Evolutionary conservation across 331 rosid genomes (phyloP), one percentile per base, ranked within the genome.

Genomic region (Pyracantha coccinea): DNA sequence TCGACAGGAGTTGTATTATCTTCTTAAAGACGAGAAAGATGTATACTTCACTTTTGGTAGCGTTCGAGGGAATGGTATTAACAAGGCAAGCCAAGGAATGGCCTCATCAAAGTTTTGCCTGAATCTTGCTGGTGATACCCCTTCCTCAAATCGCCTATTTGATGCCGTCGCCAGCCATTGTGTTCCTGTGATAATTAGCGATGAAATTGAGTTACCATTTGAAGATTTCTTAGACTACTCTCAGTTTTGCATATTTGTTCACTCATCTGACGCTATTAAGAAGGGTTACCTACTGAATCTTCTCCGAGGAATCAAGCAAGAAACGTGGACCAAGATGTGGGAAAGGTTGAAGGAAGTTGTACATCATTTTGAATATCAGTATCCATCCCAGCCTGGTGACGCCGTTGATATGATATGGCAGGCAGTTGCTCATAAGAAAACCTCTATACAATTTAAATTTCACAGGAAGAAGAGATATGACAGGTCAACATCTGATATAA

Each of bases 101-200:
- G 85, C 91, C 74, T 78, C 78, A 47, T 92, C 99, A 23, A 94
- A 90, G 82, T 94, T 89, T 82, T 94, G 99, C 88, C 88, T 94
- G 9, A 91, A 92, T 80, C 89, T 89, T 69, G 99, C 99, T 14
- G 99, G 99, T 19, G 99, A 95, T 69, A 95, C 97, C 58, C 99
- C 99, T 38, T 92, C 99, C 47, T 92, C 99, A 45, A 95, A 95
- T 78, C 87, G 97, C 45, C 93, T 95, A 45, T 95, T 95, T 1
- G 99, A 95, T 79, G 91, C 99, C 67, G 89, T 92, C 66, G 92
- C 91, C 27, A 90, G 97, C 85, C 93, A 92, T 72, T 92, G 99
- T 78, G 91, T 94, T 74, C 99, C 99, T 21, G 99, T 94, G 71
- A 86, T 94, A 35, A 86, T 94, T 10, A 94, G 99, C 12, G 97